Evolutionary conservation across 129 eudicot species (phyloP), one percentile per base, ranked within the genome.

Genomic region (Smallanthus sonchifolius): DNA sequence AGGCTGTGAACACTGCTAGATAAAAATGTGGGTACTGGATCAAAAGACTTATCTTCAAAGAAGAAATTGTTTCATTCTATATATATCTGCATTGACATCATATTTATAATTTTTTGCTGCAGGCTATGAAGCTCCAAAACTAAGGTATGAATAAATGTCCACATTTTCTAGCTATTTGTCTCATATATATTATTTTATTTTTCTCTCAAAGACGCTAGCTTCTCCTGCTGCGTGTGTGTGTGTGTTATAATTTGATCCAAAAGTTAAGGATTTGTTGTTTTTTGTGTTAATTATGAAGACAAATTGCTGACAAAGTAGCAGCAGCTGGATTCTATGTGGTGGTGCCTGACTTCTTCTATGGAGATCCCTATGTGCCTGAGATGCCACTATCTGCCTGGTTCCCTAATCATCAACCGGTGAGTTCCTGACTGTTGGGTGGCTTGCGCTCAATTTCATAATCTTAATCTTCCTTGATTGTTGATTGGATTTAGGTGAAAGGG

Each of bases 321-420:
- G 91, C 77, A 15, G 69, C 81, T 35, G 97, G 97, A 44, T 86
- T 70, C 79, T 77, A 54, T 2, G 92, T 84, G 10, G 87, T 84
- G 72, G 97, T 88, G 61, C 97, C 97, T 10, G 97, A 88, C 69
- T 86, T 87, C 83, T 81, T 79, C 75, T 56, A 62, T 56, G 92
- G 97, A 3, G 95, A 91, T 70, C 97, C 86, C 30, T 79, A 84
- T 42, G 66, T 59, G 15, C 32, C 74, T 3, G 76, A 78, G 7
- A 72, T 49, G 44, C 66, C 79, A 4, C 10, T 38, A 20, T 19
- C 63, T 35, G 65, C 64, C 30, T 91, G 97, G 97, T 2, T 78
- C 11, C 74, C 75, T 2, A 56, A 64, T 49, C 97, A 91, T 75
- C 61, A 4, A 48, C 64, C 86, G 42, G 92, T 91, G 62, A 11